A percentile compares a stretch with the other conserved stretches of the same genome.
phyloP scores from a whole-genome alignment of 345 rosid genomes.

The Sonneratia caseolaris region DNA sequence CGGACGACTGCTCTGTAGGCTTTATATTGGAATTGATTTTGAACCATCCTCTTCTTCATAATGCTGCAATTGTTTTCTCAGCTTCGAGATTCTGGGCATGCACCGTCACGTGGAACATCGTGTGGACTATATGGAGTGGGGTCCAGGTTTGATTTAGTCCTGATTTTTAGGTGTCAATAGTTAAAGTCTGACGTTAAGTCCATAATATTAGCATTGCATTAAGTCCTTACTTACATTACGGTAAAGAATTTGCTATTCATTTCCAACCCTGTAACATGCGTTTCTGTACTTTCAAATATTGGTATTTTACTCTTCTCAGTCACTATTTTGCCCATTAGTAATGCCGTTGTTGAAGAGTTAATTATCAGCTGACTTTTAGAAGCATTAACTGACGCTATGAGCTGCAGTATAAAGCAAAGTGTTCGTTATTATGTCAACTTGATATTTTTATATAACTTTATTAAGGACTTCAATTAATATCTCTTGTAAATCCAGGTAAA shows the following conservation, averaged over 20 bases:
- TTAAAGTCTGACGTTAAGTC: background rate
- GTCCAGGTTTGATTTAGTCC: slow-evolving; percentile 60
- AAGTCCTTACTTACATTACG: background rate
- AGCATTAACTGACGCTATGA: background rate
- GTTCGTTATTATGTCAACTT: background rate
- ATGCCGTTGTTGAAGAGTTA: background rate
- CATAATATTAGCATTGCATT: background rate
- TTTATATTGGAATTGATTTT: slow-evolving; percentile 5
- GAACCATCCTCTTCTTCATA: background rate
- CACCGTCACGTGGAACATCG: slow-evolving; percentile 90
- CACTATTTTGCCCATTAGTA: background rate
- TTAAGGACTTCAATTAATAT: background rate
- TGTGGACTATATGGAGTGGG: slow-evolving; percentile 92
- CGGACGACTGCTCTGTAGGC: background rate
- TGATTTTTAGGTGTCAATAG: background rate
- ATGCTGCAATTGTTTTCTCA: slow-evolving; percentile 15
- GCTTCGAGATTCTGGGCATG: slow-evolving; percentile 71
- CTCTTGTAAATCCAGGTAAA: background rate
- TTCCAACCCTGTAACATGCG: background rate
- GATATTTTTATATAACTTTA: background rate
- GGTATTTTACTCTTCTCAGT: background rate
- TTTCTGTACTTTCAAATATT: background rate
- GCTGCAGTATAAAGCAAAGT: background rate
- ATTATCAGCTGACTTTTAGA: background rate
- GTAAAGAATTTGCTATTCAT: background rate